Evolutionary conservation across 2,329 filamentous ascomycete genomes (phyloP).

Genomic region (Purpureocillium lavendulum): DNA sequence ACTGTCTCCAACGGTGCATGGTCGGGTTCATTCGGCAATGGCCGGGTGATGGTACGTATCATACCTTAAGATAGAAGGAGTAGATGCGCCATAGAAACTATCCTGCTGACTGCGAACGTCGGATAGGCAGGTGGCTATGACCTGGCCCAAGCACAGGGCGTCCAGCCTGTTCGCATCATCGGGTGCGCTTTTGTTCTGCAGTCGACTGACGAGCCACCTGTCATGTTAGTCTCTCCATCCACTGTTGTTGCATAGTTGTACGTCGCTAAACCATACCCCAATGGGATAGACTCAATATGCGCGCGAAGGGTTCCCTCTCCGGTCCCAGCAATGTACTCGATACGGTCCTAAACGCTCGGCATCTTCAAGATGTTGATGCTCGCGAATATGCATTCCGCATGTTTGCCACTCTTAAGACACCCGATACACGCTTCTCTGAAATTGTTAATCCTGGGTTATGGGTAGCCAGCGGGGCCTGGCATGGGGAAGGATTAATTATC

Average conservation of each 20-base stretch:
- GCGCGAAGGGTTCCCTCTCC: constrained; percentile 37
- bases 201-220: constrained; percentile 37
- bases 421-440: constrained; percentile 38
- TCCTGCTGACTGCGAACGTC: no score
- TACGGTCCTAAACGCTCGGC: constrained; percentile 26
- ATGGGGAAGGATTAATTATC: constrained; percentile 34
- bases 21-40: constrained; percentile 40
- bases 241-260: no score
- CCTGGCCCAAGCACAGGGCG: constrained; percentile 31
- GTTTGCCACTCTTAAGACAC: constrained; percentile 40
- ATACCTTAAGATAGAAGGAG: no score
- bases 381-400: constrained; percentile 39
- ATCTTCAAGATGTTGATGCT: constrained; percentile 29
- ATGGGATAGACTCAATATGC: constrained; percentile 29
- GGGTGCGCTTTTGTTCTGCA: constrained; percentile 41
- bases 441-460: constrained; percentile 41
- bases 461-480: constrained; percentile 40
- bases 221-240: constrained; percentile 23
- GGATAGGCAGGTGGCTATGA: constrained; percentile 32
- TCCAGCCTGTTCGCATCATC: constrained; percentile 32
- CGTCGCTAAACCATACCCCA: no score
- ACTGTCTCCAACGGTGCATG: constrained; percentile 37
- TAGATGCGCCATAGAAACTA: no score
- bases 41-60: constrained; percentile 33
- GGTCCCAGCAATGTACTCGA: constrained; percentile 35